Conservation (phyloP, 805 yeast species). For the Myxozyma mucilagina region DNA sequence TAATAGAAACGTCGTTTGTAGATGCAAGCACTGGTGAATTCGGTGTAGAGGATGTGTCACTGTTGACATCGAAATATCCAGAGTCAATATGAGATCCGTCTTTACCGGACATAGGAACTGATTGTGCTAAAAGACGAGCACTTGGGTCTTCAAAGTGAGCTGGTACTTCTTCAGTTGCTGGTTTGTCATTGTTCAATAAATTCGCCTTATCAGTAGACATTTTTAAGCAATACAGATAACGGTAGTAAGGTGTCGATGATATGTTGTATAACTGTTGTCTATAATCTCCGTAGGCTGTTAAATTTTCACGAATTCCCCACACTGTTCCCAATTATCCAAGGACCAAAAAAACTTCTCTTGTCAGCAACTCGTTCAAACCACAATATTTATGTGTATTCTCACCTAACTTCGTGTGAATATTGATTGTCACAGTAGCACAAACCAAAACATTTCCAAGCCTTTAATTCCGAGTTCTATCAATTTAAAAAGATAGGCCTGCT, state of each 20-base stretch:
- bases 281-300: too few species aligned
- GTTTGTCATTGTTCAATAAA: neutral
- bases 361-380: too few species aligned
- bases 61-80: neutral
- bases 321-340: too few species aligned
- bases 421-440: too few species aligned
- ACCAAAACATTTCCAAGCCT: too few species aligned
- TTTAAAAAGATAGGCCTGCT: too few species aligned
- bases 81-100: neutral
- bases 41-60: constrained; percentile 2
- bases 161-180: neutral
- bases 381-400: too few species aligned
- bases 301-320: too few species aligned
- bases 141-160: neutral
- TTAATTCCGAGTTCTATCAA: too few species aligned
- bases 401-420: too few species aligned
- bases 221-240: neutral
- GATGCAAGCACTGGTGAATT: neutral
- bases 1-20: neutral
- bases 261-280: too few species aligned
- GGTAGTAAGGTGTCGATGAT: neutral
- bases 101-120: neutral
- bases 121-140: neutral
- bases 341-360: too few species aligned
- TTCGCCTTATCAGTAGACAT: neutral